Evolutionary conservation across 495 filamentous ascomycete genomes (phyloP).

Genomic region (Aspergillus taichungensis): DNA sequence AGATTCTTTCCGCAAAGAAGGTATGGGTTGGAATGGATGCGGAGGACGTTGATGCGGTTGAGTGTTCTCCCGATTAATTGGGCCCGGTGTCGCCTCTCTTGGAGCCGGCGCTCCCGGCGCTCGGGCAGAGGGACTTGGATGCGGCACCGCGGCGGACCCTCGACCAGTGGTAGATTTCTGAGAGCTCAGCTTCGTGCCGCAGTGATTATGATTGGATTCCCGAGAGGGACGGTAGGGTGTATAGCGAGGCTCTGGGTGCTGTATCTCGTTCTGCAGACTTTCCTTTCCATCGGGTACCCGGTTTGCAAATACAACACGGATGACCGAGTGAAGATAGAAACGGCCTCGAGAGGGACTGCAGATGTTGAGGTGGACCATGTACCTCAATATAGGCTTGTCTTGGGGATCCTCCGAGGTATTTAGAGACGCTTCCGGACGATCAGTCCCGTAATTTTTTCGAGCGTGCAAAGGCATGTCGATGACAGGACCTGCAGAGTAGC

Average conservation of each 20-base stretch:
- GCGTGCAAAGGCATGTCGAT: slow-evolving; percentile 56
- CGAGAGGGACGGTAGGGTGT: slow-evolving; percentile 68
- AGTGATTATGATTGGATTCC: slow-evolving; percentile 23
- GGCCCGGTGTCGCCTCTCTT: background rate
- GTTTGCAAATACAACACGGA: slow-evolving; percentile 96
- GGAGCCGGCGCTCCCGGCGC: background rate
- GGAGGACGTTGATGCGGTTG: slow-evolving; percentile 1
- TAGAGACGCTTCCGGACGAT: slow-evolving; percentile 31
- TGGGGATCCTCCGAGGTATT: slow-evolving; percentile 38
- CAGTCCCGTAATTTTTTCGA: slow-evolving; percentile 41
- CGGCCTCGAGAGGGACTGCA: slow-evolving; percentile 78
- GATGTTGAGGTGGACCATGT: slow-evolving; percentile 90
- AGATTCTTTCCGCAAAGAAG: slow-evolving; percentile 15
- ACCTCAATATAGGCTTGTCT: slow-evolving; percentile 76
- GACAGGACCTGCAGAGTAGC: slow-evolving; percentile 81
- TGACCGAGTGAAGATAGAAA: slow-evolving; percentile 83
- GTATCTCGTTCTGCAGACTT: slow-evolving; percentile 82
- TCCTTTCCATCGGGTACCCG: slow-evolving; percentile 96
- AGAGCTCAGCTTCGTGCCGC: slow-evolving; percentile 35
- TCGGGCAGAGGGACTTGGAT: background rate
- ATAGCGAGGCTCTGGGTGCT: slow-evolving; percentile 80
- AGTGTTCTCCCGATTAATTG: background rate
- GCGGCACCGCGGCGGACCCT: slow-evolving; percentile 22
- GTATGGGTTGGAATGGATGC: slow-evolving; percentile 17
- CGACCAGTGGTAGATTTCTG: slow-evolving; percentile 50